These are phyloP conservation scores for Torulaspora delbrueckii DNA, from an alignment of 805 yeast genomes.

Conservation along the genomic window DNA sequence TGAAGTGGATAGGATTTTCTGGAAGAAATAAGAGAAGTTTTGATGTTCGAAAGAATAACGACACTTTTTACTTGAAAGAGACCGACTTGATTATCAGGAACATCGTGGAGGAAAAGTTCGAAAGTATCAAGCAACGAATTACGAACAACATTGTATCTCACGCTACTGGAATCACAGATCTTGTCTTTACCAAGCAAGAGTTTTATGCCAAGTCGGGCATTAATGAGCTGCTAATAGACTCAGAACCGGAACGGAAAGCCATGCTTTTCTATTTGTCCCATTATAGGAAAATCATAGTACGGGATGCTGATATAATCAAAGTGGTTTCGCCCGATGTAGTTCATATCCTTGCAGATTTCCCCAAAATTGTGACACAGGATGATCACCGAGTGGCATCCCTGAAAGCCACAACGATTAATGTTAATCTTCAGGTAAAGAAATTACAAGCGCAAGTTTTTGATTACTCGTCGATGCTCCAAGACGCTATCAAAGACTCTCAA, in stretches of 20 bases:
- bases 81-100: conserved; percentile 15
- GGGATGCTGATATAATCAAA: conserved; percentile 19
- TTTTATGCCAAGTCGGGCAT: conserved; percentile 18
- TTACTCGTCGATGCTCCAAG: conserved; percentile 17
- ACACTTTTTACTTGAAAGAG: conserved; percentile 19
- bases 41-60: conserved; percentile 16
- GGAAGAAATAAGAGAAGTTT: conserved; percentile 1
- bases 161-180: conserved; percentile 23
- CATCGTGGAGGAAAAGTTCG: conserved; percentile 12
- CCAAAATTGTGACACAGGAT: conserved; percentile 30
- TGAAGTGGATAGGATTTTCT: conserved; percentile 18
- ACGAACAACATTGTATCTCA: conserved; percentile 14
- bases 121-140: conserved; percentile 11
- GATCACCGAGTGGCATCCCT: conserved; percentile 35
- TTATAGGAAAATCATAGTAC: conserved; percentile 16
- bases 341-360: conserved; percentile 16
- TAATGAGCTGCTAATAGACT: conserved; percentile 2
- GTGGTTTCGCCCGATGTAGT: conserved; percentile 16
- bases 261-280: conserved; percentile 20
- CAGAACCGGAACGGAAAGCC: conserved; percentile 14
- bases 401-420: conserved; percentile 25
- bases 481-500: conserved; percentile 21
- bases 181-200: conserved; percentile 18
- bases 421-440: conserved; percentile 21
- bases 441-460: conserved; percentile 18